These are phyloP conservation scores for Cladosporium sp. DNA, from an alignment of 2,329 filamentous ascomycete genomes.

Conservation along the genomic window DNA sequence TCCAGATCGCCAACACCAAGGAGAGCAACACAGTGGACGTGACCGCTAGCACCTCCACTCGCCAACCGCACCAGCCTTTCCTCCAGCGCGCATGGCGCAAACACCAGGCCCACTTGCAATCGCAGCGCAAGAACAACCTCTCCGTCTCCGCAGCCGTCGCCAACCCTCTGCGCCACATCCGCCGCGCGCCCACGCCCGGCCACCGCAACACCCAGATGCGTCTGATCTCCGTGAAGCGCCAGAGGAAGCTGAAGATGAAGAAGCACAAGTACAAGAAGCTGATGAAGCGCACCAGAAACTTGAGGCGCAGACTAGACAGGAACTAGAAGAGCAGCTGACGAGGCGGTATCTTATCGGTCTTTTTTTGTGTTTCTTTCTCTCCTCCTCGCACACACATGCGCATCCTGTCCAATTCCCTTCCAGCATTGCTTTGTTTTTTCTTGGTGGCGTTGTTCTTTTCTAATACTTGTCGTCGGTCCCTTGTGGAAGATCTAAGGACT, in stretches of 20 bases:
- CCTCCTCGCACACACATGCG: neutral
- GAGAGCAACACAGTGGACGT: conserved; percentile 12
- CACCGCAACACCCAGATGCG: conserved; percentile 52
- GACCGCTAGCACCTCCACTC: neutral
- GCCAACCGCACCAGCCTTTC: conserved; percentile 46
- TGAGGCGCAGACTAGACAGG: conserved; percentile 71
- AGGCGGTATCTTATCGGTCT: neutral
- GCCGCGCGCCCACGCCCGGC: conserved; percentile 15
- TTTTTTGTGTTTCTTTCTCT: neutral
- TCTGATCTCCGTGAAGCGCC: conserved; percentile 84
- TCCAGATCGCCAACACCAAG: conserved; percentile 4
- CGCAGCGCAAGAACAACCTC: conserved; percentile 12
- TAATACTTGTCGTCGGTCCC: neutral
- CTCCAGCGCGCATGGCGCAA: conserved; percentile 65
- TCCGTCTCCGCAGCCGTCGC: conserved; percentile 6
- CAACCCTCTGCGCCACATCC: conserved; percentile 14
- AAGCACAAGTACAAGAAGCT: conserved; percentile 99
- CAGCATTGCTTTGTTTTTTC: neutral
- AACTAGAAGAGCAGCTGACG: neutral
- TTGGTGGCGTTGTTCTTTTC: neutral
- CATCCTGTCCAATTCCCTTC: neutral
- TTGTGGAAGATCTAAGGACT: neutral
- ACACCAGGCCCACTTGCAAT: conserved; percentile 49
- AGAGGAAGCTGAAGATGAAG: conserved; percentile 98
- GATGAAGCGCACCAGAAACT: conserved; percentile 83